These are phyloP conservation scores for Saccharum officinarum DNA, from an alignment of 176 grass and related monocot species.

Conservation along the genomic window DNA sequence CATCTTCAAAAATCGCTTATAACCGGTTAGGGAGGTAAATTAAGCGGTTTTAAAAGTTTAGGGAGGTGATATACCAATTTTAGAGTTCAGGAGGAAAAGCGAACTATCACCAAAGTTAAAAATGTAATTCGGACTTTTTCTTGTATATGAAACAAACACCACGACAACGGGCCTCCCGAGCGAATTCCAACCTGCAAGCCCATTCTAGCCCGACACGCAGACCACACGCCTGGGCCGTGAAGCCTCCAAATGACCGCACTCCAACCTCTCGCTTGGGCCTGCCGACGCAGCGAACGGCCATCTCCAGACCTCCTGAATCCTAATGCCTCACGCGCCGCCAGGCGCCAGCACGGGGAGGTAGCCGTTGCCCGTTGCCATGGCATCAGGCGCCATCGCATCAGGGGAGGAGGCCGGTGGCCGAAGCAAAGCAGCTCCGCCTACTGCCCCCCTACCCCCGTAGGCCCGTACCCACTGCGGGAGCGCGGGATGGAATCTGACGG, in stretches of 20 bases:
- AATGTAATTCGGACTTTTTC: no score
- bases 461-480: not conserved
- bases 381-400: not conserved
- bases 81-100: no score
- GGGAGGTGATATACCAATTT: no score
- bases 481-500: slow-evolving; percentile 29
- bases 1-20: no score
- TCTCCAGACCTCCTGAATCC: not conserved
- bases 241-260: not conserved
- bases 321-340: not conserved
- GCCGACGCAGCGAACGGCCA: not conserved
- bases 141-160: not conserved
- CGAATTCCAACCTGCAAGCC: not conserved
- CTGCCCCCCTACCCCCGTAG: not conserved
- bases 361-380: slow-evolving; percentile 8
- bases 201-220: not conserved
- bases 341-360: not conserved
- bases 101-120: no score
- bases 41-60: no score
- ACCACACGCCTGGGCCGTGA: not conserved
- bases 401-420: slow-evolving; percentile 14
- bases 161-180: not conserved
- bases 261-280: not conserved
- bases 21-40: no score
- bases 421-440: slow-evolving; percentile 19